Conservation (phyloP, 1,284 basidiomycete genomes). For the Papiliotrema fonsecae region DNA sequence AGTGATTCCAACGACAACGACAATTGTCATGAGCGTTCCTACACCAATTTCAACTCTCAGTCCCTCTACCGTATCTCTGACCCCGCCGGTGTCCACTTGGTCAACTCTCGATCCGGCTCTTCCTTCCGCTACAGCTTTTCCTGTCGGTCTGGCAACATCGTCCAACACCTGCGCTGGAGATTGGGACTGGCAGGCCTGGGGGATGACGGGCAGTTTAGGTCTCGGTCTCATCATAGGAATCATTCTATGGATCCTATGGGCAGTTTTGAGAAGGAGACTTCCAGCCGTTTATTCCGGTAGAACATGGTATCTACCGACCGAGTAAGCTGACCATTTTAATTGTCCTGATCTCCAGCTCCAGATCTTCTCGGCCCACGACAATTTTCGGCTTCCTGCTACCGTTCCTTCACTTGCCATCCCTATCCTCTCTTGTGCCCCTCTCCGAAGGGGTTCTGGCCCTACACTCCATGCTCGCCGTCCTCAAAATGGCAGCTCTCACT, state of each 20-base stretch:
- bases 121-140: neutral
- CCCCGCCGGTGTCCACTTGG: neutral
- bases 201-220: conserved; percentile 15
- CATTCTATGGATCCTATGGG: conserved; percentile 31
- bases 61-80: neutral
- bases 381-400: conserved; percentile 64
- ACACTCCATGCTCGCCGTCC: conserved; percentile 60
- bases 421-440: conserved; percentile 58
- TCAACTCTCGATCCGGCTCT: neutral
- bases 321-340: conserved; percentile 17
- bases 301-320: conserved; percentile 25
- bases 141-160: neutral
- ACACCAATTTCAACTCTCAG: conserved; percentile 1
- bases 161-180: conserved; percentile 31
- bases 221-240: conserved; percentile 23
- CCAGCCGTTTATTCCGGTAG: conserved; percentile 23
- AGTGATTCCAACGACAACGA: neutral
- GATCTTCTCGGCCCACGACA: conserved; percentile 59
- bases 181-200: conserved; percentile 38
- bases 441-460: conserved; percentile 68
- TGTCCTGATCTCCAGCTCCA: conserved; percentile 50
- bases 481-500: conserved; percentile 62
- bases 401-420: conserved; percentile 60
- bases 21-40: neutral
- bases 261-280: conserved; percentile 14